Conservation (phyloP, 495 filamentous ascomycete genomes). For the Penicillium malachiteum region DNA sequence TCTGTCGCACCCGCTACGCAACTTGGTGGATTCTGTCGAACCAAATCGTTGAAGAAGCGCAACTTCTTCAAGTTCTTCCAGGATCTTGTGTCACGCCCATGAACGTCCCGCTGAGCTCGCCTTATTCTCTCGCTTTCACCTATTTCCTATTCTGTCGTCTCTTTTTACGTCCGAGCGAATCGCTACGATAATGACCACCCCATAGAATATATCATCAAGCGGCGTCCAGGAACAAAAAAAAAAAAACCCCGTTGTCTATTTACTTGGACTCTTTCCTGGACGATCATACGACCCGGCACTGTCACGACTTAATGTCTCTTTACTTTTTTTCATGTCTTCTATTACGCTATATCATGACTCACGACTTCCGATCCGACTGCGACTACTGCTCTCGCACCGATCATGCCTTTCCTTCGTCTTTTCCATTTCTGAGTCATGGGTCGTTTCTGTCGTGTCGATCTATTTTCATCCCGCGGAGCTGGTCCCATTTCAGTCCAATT, state of each 20-base stretch:
- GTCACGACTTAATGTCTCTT: slow-evolving; percentile 40
- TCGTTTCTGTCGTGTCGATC: not conserved
- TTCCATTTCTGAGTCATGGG: slow-evolving; percentile 10
- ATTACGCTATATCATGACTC: slow-evolving; percentile 23
- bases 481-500: not conserved
- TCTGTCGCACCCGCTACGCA: slow-evolving; percentile 42
- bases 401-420: slow-evolving; percentile 35
- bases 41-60: slow-evolving; percentile 39
- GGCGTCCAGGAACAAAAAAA: not conserved
- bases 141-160: not conserved
- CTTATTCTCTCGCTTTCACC: slow-evolving; percentile 3
- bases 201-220: slow-evolving; percentile 20
- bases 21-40: slow-evolving; percentile 28
- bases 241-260: not conserved
- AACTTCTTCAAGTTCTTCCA: slow-evolving; percentile 50
- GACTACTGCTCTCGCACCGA: slow-evolving; percentile 44
- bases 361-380: slow-evolving; percentile 31
- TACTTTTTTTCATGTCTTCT: not conserved
- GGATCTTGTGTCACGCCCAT: slow-evolving; percentile 40
- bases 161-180: slow-evolving; percentile 13
- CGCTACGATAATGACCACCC: slow-evolving; percentile 28
- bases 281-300: slow-evolving; percentile 12
- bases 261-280: not conserved
- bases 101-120: slow-evolving; percentile 1
- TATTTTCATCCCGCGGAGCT: not conserved